Evolutionary conservation across 352 stramenopile genomes (phyloP), one percentile per base, ranked within the genome.

Genomic region (Paralagenidium karlingii): DNA sequence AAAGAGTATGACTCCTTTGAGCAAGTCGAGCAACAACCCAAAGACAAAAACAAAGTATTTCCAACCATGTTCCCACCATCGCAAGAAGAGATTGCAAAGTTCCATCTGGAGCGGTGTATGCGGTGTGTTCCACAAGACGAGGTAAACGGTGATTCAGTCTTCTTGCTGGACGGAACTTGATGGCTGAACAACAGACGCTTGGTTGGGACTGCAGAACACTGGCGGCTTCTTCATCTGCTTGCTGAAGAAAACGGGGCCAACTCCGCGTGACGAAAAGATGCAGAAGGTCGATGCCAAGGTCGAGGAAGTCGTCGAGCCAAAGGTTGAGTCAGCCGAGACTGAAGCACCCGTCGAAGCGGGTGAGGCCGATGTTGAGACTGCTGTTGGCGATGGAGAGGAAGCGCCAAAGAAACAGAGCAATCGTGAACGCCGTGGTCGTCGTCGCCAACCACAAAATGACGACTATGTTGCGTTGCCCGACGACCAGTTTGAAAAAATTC

Each of bases 171-270:
- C 0, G 24, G 12, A 22, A 18, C 15, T 4, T 34, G 29, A 5
- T 34, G 5, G 32, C 8, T 50, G 1, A 28, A 24, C 21, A 6
- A 29, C 40, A 34, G 38, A 27, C 26, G 20, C 41, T 30, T 26
- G 22, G 9, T 49, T 10, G 32, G 38, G 25, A 22, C 24, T 30
- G 11, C 28, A 88, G 60, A 85, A 99, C 61, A 98, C 94, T 7
- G 96, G 96, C 30, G 96, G 96, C 0, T 99, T 99, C 58, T 99
- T 99, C 63, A 91, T 99, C 28, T 95, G 86, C 29, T 60, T 99
- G 24, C 67, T 99, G 4, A 74, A 94, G 51, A 98, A 98, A 67
- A 69, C 82, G 20, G 60, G 58, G 19, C 53, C 60, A 18, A 90
- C 76, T 7, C 70, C 69, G 6, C 34, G 52, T 15, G 41, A 54